These are phyloP conservation scores for Aspergillus affinis DNA, from an alignment of 495 filamentous ascomycete genomes.

Conservation along the genomic window DNA sequence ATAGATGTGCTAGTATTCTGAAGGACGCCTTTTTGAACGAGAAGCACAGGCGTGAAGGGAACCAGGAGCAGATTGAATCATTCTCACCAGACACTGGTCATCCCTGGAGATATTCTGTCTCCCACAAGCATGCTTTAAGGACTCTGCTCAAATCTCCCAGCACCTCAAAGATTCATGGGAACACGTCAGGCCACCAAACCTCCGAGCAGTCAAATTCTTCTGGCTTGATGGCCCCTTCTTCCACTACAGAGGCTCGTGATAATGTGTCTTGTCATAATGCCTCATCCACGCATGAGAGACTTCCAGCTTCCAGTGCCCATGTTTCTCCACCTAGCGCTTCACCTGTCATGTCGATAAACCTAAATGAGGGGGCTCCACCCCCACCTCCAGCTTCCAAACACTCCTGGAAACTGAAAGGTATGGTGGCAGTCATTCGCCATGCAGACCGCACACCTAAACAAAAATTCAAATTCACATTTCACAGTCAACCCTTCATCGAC, in stretches of 20 bases:
- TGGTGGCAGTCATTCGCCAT: constrained; percentile 93
- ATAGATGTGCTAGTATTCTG: constrained; percentile 82
- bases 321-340: constrained; percentile 34
- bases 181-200: constrained; percentile 38
- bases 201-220: constrained; percentile 48
- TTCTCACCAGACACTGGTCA: constrained; percentile 31
- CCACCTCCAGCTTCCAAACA: constrained; percentile 89
- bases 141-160: constrained; percentile 66
- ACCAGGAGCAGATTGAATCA: constrained; percentile 33
- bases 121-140: constrained; percentile 50
- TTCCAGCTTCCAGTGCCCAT: constrained; percentile 24
- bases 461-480: constrained; percentile 99
- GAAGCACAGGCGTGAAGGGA: constrained; percentile 54
- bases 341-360: constrained; percentile 29
- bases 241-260: constrained; percentile 45
- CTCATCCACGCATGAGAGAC: constrained; percentile 25
- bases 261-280: constrained; percentile 20
- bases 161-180: constrained; percentile 57
- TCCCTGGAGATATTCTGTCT: constrained; percentile 33
- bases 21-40: constrained; percentile 83
- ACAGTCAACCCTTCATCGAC: constrained; percentile 93
- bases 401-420: constrained; percentile 97
- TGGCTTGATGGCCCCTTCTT: constrained; percentile 49
- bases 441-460: constrained; percentile 98
- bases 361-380: constrained; percentile 31